A percentile compares a stretch with the other conserved stretches of the same genome.
phyloP scores from a whole-genome alignment of 192 early-diverging fungal genomes.

The Linnemannia hyalina region DNA sequence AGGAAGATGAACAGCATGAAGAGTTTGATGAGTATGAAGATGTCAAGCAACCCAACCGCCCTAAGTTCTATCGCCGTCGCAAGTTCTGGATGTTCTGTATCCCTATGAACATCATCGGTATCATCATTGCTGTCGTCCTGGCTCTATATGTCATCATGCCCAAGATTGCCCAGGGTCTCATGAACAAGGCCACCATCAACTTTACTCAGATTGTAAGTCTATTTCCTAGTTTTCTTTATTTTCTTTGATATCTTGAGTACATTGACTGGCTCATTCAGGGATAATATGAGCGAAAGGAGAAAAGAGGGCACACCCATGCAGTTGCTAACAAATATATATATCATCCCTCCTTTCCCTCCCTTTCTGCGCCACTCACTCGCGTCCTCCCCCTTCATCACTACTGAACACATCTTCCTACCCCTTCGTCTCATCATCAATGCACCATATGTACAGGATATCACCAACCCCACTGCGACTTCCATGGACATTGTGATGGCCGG shows the following conservation, averaged over 20 bases:
- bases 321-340: too few species aligned
- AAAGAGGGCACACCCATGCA: too few species aligned
- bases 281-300: too few species aligned
- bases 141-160: conserved; percentile 66
- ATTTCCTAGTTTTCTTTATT: too few species aligned
- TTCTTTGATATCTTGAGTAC: too few species aligned
- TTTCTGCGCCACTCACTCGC: too few species aligned
- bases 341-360: too few species aligned
- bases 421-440: neutral
- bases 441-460: conserved; percentile 14
- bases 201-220: conserved; percentile 28
- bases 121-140: conserved; percentile 58
- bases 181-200: conserved; percentile 34
- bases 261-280: too few species aligned
- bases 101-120: conserved; percentile 48
- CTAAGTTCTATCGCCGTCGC: conserved; percentile 60
- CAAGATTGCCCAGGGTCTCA: conserved; percentile 58
- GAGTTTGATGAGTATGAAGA: conserved; percentile 49
- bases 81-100: conserved; percentile 64
- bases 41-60: conserved; percentile 42
- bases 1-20: conserved; percentile 40
- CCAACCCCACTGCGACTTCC: conserved; percentile 5
- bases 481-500: conserved; percentile 27
- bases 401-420: too few species aligned
- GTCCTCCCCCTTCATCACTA: too few species aligned